These are phyloP conservation scores for Vanilla planifolia DNA, from an alignment of 106 monocot species.

Conservation along the genomic window DNA sequence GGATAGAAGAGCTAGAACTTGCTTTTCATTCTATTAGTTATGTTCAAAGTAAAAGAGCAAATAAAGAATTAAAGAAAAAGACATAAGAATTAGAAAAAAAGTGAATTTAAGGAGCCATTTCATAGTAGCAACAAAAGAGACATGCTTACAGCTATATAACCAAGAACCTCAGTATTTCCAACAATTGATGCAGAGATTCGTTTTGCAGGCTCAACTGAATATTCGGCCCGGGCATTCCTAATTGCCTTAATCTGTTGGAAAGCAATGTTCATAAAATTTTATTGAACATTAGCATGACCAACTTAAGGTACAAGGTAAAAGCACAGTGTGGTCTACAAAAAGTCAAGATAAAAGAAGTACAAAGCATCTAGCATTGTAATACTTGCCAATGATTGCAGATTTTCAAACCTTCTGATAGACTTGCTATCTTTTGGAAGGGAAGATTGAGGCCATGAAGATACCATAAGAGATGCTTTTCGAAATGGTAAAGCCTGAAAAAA, in stretches of 20 bases:
- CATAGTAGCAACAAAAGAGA: background rate
- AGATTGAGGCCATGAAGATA: constrained; percentile 69
- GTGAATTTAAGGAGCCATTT: no score
- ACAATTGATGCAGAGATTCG: constrained; percentile 90
- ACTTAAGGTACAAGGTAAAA: background rate
- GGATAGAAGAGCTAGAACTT: constrained; percentile 71
- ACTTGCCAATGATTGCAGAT: constrained; percentile 83
- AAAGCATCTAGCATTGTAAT: background rate
- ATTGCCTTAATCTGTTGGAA: constrained; percentile 66
- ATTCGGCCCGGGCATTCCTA: constrained; percentile 86
- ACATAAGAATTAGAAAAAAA: no score
- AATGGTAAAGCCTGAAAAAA: constrained; percentile 71
- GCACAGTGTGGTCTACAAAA: no score
- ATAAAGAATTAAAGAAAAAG: no score
- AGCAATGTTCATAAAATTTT: background rate
- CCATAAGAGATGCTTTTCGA: constrained; percentile 61
- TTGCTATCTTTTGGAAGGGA: constrained; percentile 63
- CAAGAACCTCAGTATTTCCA: constrained; percentile 67
- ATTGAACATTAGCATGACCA: background rate
- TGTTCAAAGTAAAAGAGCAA: no score
- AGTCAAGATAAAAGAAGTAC: constrained; percentile 1
- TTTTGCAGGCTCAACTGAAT: constrained; percentile 96
- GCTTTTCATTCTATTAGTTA: constrained; percentile 58
- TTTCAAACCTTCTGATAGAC: constrained; percentile 88
- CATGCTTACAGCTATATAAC: constrained; percentile 74